A percentile compares a stretch with the other conserved stretches of the same genome.
phyloP scores from a whole-genome alignment of 202 grass and related monocot genomes.

The Saccharum hybrid region DNA sequence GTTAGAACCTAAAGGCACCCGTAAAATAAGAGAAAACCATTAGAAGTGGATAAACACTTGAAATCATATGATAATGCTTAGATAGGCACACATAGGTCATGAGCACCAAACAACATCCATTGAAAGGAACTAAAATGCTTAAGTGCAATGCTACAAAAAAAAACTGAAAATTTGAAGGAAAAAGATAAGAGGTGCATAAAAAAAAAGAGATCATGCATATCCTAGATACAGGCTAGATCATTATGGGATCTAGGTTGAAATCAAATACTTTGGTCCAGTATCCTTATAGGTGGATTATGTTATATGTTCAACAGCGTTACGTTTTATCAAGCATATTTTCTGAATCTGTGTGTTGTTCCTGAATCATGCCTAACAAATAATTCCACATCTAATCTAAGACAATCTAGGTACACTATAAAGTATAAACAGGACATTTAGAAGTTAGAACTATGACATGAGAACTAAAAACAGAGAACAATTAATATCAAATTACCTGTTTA shows the following conservation, averaged over 20 bases:
- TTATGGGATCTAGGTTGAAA: conserved; percentile 3
- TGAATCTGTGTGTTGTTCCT: conserved; percentile 1
- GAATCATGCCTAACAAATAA: conserved; percentile 25
- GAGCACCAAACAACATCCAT: conserved; percentile 4
- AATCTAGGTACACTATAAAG: conserved; percentile 21
- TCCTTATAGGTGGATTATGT: conserved; percentile 17
- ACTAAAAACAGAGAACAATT: conserved; percentile 41
- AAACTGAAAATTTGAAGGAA: neutral
- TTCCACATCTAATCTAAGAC: neutral
- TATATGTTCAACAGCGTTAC: neutral
- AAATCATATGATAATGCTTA: conserved; percentile 34
- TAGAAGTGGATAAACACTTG: conserved; percentile 22
- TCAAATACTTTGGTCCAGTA: neutral
- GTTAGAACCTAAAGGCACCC: conserved; percentile 71
- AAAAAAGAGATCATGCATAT: conserved; percentile 4
- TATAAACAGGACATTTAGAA: neutral
- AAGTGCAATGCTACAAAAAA: neutral
- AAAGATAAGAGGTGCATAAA: neutral
- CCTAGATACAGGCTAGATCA: conserved; percentile 29
- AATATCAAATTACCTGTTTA: conserved; percentile 76
- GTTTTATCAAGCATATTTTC: conserved; percentile 15
- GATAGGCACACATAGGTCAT: neutral
- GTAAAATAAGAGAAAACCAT: conserved; percentile 23
- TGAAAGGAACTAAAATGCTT: neutral
- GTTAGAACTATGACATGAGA: neutral